Evolutionary conservation across 1,139 yeast species (phyloP).

Genomic region (Yamadazyma blattariae): DNA sequence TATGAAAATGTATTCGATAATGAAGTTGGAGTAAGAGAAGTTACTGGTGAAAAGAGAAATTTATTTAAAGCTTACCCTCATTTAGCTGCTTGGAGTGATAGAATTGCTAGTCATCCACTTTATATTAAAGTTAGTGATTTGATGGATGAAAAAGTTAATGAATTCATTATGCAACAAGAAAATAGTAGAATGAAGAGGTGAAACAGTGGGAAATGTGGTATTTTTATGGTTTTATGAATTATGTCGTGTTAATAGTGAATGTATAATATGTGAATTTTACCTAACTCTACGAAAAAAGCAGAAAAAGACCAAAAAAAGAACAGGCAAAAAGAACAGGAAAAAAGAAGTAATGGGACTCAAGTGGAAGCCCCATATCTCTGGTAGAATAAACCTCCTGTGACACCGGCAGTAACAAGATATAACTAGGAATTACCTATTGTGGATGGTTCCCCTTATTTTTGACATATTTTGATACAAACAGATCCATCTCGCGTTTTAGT

Average conservation of each 20-base stretch:
- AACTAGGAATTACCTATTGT: too few relatives aligned
- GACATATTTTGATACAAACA: too few relatives aligned
- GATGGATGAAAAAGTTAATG: constrained; percentile 28
- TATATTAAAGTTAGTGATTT: constrained; percentile 26
- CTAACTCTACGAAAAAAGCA: too few relatives aligned
- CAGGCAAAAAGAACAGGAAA: too few relatives aligned
- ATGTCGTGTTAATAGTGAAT: not conserved
- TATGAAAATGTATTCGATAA: constrained; percentile 43
- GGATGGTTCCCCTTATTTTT: too few relatives aligned
- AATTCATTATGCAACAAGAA: constrained; percentile 9
- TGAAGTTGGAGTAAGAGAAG: constrained; percentile 32
- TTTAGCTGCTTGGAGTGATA: constrained; percentile 36
- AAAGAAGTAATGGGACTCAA: too few relatives aligned
- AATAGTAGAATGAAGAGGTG: not conserved
- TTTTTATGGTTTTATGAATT: not conserved
- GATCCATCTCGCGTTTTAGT: too few relatives aligned
- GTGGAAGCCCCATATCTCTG: too few relatives aligned
- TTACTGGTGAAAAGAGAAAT: constrained; percentile 33
- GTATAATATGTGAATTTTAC: not conserved
- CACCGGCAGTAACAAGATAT: too few relatives aligned
- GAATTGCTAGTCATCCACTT: constrained; percentile 30
- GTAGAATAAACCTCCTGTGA: too few relatives aligned
- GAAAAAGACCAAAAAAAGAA: too few relatives aligned
- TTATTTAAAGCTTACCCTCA: constrained; percentile 27
- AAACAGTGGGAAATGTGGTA: too few relatives aligned